Conservation (phyloP, 2,329 filamentous ascomycete genomes). For the Hymenoscyphus repandus region DNA sequence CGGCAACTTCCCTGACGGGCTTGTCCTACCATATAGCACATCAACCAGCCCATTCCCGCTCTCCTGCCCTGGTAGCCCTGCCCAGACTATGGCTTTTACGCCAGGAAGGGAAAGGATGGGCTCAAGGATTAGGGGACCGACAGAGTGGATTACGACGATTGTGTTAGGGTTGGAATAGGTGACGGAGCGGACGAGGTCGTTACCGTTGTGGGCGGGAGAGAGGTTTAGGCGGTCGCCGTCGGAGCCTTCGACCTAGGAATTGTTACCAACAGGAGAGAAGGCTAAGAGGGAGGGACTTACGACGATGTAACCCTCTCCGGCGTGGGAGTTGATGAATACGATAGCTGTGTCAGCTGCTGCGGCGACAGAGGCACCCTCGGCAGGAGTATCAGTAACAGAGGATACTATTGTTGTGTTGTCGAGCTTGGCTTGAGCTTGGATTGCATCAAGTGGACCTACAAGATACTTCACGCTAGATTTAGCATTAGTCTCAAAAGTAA, state of each 20-base stretch:
- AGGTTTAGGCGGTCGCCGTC: constrained; percentile 64
- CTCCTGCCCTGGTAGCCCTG: constrained; percentile 37
- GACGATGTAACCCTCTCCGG: constrained; percentile 60
- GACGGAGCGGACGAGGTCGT: constrained; percentile 49
- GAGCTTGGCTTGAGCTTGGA: constrained; percentile 49
- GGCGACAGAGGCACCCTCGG: constrained; percentile 21
- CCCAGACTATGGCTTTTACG: constrained; percentile 57
- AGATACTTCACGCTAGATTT: constrained; percentile 44
- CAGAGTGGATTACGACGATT: constrained; percentile 59
- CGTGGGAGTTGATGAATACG: constrained; percentile 62
- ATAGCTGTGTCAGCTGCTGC: constrained; percentile 56
- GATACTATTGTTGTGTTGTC: constrained; percentile 50
- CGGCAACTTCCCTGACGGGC: constrained; percentile 47
- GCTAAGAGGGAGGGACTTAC: constrained; percentile 49
- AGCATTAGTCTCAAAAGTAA: too few species aligned
- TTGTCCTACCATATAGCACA: constrained; percentile 51
- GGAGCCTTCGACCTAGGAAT: constrained; percentile 53
- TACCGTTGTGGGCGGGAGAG: constrained; percentile 59
- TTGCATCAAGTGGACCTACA: constrained; percentile 58
- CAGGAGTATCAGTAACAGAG: constrained; percentile 46
- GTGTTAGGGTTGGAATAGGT: constrained; percentile 40
- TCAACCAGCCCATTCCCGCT: constrained; percentile 35
- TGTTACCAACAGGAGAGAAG: constrained; percentile 53
- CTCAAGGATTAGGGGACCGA: constrained; percentile 54
- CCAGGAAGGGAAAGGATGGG: constrained; percentile 53